Evolutionary conservation across 2,329 filamentous ascomycete genomes (phyloP).

Genomic region (Verticillium dahliae): DNA sequence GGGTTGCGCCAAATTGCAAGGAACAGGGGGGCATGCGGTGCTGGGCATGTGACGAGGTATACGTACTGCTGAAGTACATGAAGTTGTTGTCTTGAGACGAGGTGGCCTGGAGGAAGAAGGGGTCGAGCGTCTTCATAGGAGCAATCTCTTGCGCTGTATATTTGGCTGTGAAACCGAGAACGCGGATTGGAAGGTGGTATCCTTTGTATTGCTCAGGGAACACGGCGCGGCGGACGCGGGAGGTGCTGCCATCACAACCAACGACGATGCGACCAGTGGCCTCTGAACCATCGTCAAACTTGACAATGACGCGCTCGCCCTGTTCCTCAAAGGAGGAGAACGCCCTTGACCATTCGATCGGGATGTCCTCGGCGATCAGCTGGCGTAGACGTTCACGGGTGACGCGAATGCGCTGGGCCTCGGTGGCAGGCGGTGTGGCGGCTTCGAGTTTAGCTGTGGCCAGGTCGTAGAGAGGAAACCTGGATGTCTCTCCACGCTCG

Average conservation of each 20-base stretch:
- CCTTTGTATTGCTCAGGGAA: constrained; percentile 25
- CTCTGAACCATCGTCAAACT: constrained; percentile 39
- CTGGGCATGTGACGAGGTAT: too few species aligned
- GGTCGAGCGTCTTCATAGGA: constrained; percentile 39
- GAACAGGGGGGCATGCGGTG: background rate
- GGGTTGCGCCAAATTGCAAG: too few species aligned
- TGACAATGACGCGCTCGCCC: constrained; percentile 26
- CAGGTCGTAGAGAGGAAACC: constrained; percentile 51
- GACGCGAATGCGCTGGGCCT: constrained; percentile 39
- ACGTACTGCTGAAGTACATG: constrained; percentile 43
- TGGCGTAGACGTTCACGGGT: constrained; percentile 37
- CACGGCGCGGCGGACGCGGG: constrained; percentile 29
- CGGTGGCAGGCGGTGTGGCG: constrained; percentile 34
- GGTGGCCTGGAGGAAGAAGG: constrained; percentile 48
- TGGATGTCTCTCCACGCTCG: constrained; percentile 34
- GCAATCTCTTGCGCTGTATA: constrained; percentile 32
- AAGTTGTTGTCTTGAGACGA: constrained; percentile 44
- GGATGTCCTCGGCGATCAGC: constrained; percentile 36
- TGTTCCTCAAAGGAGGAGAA: constrained; percentile 20
- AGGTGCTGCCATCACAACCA: constrained; percentile 44
- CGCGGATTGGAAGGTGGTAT: constrained; percentile 37
- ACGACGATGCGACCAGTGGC: constrained; percentile 36
- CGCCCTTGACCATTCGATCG: constrained; percentile 38
- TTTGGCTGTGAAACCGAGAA: constrained; percentile 38
- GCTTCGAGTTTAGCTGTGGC: constrained; percentile 34